Percentiles rank a stretch among this genome's conserved stretches.
phyloP scores from a whole-genome alignment of 164 flowering plant species.

The Berberis vulgaris region DNA sequence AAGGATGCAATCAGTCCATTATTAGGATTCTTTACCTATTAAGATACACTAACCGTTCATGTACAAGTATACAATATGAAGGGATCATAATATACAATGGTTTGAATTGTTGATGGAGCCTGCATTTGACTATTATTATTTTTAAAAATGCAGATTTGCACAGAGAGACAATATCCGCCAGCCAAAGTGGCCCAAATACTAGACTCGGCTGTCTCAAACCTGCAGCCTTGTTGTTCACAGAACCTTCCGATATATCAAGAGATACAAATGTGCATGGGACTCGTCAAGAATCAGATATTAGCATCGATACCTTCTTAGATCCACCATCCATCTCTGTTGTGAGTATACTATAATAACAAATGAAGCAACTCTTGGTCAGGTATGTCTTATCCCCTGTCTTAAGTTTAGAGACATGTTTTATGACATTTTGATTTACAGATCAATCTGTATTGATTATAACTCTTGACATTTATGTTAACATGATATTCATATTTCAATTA shows the following conservation, averaged over 20 bases:
- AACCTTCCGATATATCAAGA: constrained; percentile 46
- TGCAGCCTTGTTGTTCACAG: constrained; percentile 47
- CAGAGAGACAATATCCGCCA: constrained; percentile 64
- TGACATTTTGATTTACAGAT: no score
- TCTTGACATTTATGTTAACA: no score
- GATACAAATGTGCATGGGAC: constrained; percentile 57
- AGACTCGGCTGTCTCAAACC: constrained; percentile 45
- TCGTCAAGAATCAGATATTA: constrained; percentile 52
- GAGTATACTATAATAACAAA: no score
- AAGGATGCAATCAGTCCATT: no score
- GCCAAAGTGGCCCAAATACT: constrained; percentile 59
- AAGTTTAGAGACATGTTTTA: no score
- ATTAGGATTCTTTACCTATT: not conserved
- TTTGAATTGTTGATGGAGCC: not conserved
- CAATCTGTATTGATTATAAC: no score
- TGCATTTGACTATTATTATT: not conserved
- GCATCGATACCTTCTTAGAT: constrained; percentile 47
- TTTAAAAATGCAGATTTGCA: constrained; percentile 45
- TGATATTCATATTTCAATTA: no score
- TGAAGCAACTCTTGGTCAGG: no score
- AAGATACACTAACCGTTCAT: not conserved
- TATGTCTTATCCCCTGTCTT: no score
- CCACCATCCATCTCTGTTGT: no score
- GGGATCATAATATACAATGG: not conserved
- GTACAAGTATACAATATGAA: no score